Conservation (phyloP, 2,329 filamentous ascomycete species). For the Metarhizium brunneum region DNA sequence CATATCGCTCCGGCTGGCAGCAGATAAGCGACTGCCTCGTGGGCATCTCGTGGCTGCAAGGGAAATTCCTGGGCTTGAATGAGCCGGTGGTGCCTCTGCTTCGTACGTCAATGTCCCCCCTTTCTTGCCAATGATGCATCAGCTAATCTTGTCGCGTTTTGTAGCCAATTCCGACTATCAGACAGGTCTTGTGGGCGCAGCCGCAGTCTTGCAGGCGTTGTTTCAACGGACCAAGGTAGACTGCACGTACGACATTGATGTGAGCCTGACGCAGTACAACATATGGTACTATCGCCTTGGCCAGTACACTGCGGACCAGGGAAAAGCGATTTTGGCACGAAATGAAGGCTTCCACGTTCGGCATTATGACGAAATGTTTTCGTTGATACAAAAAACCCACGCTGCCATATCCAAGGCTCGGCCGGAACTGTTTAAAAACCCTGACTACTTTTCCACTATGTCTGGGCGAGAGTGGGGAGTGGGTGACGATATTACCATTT, state of each 20-base stretch:
- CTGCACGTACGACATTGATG: conserved; percentile 14
- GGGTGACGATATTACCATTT: not conserved
- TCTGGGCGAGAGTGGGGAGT: conserved; percentile 6
- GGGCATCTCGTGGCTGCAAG: conserved; percentile 26
- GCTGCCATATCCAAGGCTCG: not conserved
- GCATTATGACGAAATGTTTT: conserved; percentile 14
- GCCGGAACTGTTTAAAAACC: conserved; percentile 4
- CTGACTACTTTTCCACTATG: conserved; percentile 8
- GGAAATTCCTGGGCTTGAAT: conserved; percentile 25
- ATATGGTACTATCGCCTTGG: conserved; percentile 16
- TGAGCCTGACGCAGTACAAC: conserved; percentile 18
- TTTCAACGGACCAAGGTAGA: conserved; percentile 10
- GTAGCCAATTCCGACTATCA: conserved; percentile 15
- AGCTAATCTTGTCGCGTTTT: not conserved
- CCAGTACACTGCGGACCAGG: conserved; percentile 10
- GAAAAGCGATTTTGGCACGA: conserved; percentile 7
- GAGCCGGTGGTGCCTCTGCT: conserved; percentile 15
- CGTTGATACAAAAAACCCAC: not conserved
- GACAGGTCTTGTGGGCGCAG: conserved; percentile 12
- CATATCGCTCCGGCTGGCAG: conserved; percentile 25
- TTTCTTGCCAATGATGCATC: not conserved
- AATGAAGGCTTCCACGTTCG: conserved; percentile 10
- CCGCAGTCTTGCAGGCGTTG: conserved; percentile 11
- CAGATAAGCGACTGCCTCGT: conserved; percentile 29
- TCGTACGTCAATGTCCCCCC: conserved; percentile 6